Evolutionary conservation across 768 basidiomycete species (phyloP), one percentile per base, ranked within the genome.

Genomic region (Dioszegia hungarica): DNA sequence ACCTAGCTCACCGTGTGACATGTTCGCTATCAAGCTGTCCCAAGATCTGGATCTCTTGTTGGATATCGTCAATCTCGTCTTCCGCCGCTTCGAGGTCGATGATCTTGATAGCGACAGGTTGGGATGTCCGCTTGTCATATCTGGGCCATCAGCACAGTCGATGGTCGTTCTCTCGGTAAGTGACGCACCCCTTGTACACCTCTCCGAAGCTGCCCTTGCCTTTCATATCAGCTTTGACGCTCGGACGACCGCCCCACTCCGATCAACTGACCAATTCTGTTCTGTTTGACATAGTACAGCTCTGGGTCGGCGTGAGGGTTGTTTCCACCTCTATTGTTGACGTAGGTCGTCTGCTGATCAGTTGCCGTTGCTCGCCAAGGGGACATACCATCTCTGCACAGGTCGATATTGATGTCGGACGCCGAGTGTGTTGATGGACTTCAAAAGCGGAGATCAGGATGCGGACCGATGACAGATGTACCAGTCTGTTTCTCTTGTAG

Each of bases 131-230:
- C 74, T 90, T 90, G 79, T 98, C 93, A 70, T 89, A 97, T 56
- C 93, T 95, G 40, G 19, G 9, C 33, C n/a, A n/a, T n/a, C n/a
- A n/a, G n/a, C n/a, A n/a, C n/a, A 33, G 31, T 6, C 31, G 31
- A 14, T 33, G 45, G 29, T 28, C 20, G 5, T 11, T n/a, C n/a
- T n/a, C n/a, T n/a, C n/a, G n/a, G n/a, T n/a, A n/a, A 12, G 17
- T 10, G 36, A 56, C 68, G 54, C 56, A 91, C 92, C 93, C 95
- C 79, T 97, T 97, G 80, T 89, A 97, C n/a, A 98, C 93, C 77
- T 97, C 95, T 70, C 94, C 95, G 70, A 99, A 98, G 5, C 93
- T 97, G 29, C 94, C 94, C 77, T 99, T 97, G 60, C 93, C 94
- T 95, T 37, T 40, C 5, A 28, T 14, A 33, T 59, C 54, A 61